Evolutionary conservation across 192 early-diverging fungal species (phyloP), one percentile per base, ranked within the genome.

Genomic region (Glomus cerebriforme): DNA sequence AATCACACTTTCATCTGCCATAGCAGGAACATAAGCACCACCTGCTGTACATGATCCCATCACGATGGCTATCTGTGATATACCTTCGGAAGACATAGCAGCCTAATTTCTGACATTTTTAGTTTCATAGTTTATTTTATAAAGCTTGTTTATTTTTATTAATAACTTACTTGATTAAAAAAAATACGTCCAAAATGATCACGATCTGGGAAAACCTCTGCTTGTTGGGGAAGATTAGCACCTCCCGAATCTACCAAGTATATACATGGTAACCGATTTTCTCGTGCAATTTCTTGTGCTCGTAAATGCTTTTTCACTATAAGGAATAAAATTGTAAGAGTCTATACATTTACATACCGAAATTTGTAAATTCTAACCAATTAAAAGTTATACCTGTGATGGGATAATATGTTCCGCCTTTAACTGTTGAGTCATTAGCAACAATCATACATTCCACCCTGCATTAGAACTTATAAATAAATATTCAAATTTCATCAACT

Each of bases 1-100:
- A 87, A 98, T 98, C 75, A 98, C 92, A 87, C 93, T 95, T 85
- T 98, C 96, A 84, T 98, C 97, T 47, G 96, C 94, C 97, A 98
- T 98, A 15, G 97, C 96, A 59, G 97, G 97, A 32, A 98, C 96
- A 82, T 98, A 98, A 2, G 97, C 97, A 74, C 97, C 95, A 78
- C 96, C 96, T 24, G 97, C 97, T 26, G 97, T 98, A 87, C 97
- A 99, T 22, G 95, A 96, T 22, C 97, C 97, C 86, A 99, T 90
- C 8, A 99, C 97, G 58, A 96, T 94, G n/a, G 97, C 97, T 59
- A 99, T 91, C 86, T 99, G 97, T 62, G 97, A 96, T 73, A 99
- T 96, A 49, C 94, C 94, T 79, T 78, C 63, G 5, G 88, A 83
- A 17, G 92, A 93, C 92, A 95, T 90, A 72, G 81, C 91, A 65